phyloP scores from a whole-genome alignment of 75 land plant species.

The Chamaecyparis obtusa region DNA sequence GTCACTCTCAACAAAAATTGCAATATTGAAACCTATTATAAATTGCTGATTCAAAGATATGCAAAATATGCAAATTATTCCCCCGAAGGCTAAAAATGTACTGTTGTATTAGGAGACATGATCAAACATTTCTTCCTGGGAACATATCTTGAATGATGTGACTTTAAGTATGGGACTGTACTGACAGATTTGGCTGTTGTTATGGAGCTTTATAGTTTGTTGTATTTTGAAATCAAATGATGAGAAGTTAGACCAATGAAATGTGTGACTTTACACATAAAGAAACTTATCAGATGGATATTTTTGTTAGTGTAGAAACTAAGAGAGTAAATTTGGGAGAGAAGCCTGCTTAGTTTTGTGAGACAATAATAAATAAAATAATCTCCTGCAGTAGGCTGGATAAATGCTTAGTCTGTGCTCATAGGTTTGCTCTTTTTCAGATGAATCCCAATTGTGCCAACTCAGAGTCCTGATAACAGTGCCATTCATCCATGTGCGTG shows the following conservation, averaged over 20 bases:
- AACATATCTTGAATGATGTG: neutral
- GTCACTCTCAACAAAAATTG: neutral
- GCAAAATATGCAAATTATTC: neutral
- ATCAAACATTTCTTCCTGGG: neutral
- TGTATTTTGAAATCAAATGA: neutral
- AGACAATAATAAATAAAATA: no score
- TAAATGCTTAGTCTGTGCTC: conserved; percentile 9
- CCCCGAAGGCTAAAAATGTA: neutral
- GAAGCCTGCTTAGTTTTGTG: neutral
- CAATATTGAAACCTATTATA: neutral
- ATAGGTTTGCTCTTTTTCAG: conserved; percentile 22
- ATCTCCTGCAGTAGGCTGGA: neutral
- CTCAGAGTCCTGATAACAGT: conserved; percentile 25
- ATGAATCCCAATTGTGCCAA: conserved; percentile 25
- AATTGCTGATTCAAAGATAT: neutral
- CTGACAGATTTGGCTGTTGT: neutral
- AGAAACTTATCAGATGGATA: neutral
- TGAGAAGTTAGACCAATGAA: neutral
- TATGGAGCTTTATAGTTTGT: neutral
- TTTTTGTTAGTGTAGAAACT: neutral
- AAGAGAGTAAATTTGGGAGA: neutral
- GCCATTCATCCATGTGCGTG: conserved; percentile 28
- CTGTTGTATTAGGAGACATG: neutral
- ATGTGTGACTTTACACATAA: no score
- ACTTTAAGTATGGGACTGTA: neutral